Conservation (phyloP, 345 rosid species). For the Boechera stricta region DNA sequence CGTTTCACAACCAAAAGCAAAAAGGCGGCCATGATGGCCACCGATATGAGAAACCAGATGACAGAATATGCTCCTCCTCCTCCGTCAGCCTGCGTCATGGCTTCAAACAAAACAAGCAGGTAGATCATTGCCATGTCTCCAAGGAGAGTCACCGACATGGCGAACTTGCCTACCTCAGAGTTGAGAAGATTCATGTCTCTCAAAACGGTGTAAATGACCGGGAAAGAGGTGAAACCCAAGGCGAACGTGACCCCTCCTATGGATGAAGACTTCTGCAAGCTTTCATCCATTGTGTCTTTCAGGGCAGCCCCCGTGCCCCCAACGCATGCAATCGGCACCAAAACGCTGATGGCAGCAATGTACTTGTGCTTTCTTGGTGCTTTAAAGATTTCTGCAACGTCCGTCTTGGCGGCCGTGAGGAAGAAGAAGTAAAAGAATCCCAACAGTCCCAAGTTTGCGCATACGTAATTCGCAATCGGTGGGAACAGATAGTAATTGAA, state of each 20-base stretch:
- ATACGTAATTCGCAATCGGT: constrained; percentile 48
- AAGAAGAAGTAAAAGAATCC: constrained; percentile 68
- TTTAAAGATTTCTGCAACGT: constrained; percentile 47
- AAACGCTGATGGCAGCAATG: constrained; percentile 47
- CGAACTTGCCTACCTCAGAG: constrained; percentile 68
- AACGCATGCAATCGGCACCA: constrained; percentile 39
- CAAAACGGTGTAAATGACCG: constrained; percentile 55
- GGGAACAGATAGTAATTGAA: constrained; percentile 52
- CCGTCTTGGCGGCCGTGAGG: constrained; percentile 59
- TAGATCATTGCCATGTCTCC: constrained; percentile 48
- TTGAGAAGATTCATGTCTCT: constrained; percentile 64
- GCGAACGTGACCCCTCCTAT: constrained; percentile 47
- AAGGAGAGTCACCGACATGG: constrained; percentile 54
- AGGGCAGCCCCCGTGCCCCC: constrained; percentile 23
- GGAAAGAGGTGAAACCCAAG: constrained; percentile 53
- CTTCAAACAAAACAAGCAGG: constrained; percentile 47
- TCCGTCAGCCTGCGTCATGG: constrained; percentile 48
- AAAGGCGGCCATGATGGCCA: constrained; percentile 29
- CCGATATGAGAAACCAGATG: constrained; percentile 48
- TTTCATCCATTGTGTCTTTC: constrained; percentile 42
- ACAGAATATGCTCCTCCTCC: constrained; percentile 29
- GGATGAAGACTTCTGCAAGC: constrained; percentile 33
- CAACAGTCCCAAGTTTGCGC: constrained; percentile 57
- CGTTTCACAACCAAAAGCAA: constrained; percentile 42
- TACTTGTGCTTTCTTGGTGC: constrained; percentile 43